These are phyloP conservation scores for Boletus rubropictus DNA, from an alignment of 768 basidiomycete species.

Conservation along the genomic window DNA sequence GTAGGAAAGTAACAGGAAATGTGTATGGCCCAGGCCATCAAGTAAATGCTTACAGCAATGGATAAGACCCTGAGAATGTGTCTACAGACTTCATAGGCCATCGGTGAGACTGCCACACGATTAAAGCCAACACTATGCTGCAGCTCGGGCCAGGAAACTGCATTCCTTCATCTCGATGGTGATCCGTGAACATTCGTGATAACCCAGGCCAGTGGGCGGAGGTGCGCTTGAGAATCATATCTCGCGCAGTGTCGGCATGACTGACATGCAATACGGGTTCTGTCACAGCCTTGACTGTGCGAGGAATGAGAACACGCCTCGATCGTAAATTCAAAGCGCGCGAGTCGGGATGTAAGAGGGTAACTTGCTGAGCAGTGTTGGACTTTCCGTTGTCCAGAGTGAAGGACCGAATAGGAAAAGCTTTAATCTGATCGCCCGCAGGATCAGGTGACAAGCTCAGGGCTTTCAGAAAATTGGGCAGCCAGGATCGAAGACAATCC, in stretches of 20 bases:
- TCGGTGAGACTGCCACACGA: slow-evolving; percentile 54
- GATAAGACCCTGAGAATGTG: not conserved
- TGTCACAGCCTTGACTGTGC: slow-evolving; percentile 37
- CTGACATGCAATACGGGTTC: slow-evolving; percentile 45
- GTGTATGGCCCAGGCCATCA: not conserved
- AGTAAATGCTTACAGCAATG: not conserved
- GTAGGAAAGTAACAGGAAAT: not conserved
- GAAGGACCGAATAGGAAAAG: slow-evolving; percentile 36
- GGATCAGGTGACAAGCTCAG: slow-evolving; percentile 9
- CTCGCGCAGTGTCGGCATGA: slow-evolving; percentile 51
- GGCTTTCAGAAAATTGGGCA: slow-evolving; percentile 31
- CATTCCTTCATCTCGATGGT: slow-evolving; percentile 46
- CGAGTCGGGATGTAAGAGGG: slow-evolving; percentile 27
- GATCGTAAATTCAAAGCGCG: slow-evolving; percentile 40
- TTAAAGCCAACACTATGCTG: slow-evolving; percentile 44
- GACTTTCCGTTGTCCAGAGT: slow-evolving; percentile 6
- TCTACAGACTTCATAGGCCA: slow-evolving; percentile 41
- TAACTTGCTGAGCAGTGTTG: slow-evolving; percentile 19
- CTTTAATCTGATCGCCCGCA: slow-evolving; percentile 21
- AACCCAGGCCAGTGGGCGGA: slow-evolving; percentile 19
- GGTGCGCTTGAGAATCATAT: slow-evolving; percentile 63
- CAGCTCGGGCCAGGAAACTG: slow-evolving; percentile 62
- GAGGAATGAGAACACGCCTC: slow-evolving; percentile 46
- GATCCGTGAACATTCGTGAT: slow-evolving; percentile 15
- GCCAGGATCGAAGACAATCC: slow-evolving; percentile 20